Evolutionary conservation across 345 rosid genomes (phyloP), one percentile per base, ranked within the genome.

Genomic region (Eutrema japonicum): DNA sequence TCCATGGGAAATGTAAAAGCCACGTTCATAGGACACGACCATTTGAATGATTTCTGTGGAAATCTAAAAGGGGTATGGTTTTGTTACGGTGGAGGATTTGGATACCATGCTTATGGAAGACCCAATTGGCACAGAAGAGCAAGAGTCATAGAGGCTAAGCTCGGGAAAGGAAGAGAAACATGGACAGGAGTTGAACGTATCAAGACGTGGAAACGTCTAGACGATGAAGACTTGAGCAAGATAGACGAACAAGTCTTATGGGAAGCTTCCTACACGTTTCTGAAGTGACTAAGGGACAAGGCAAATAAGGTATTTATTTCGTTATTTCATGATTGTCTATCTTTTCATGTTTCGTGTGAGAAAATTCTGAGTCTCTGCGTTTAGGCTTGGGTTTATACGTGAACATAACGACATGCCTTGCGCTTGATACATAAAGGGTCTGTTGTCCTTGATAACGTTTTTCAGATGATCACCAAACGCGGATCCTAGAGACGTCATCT

Each of bases 41-140:
- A 93, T 82, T 77, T 40, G 10, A 91, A 93, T 50, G 97, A 93
- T 77, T 91, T 91, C 51, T 93, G 98, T 53, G 98, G 98, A 65
- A 82, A 83, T 57, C 66, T 91, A 53, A 74, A 83, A 27, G 92
- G 94, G 32, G 68, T 93, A 70, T 89, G 97, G 97, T 86, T 91
- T 75, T 93, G 98, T 79, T 89, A 93, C 9, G 96, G 98, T 26
- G 97, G 98, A 78, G 98, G 98, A 40, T 85, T 87, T 67, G 98
- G 97, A 72, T 93, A 93, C 79, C 98, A 91, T 29, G 98, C 85
- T 10, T 93, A 91, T 60, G 98, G 97, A 50, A 87, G 57, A 55
- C 81, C 83, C 3, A 87, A 91, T 29, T 91, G 89, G 94, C 73
- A 80, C 2, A 81, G 98, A 71, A 85, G 98, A 83, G 94, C 72